Evolutionary conservation across 2,329 filamentous ascomycete genomes (phyloP).

Genomic region (Gyromitra esculenta): DNA sequence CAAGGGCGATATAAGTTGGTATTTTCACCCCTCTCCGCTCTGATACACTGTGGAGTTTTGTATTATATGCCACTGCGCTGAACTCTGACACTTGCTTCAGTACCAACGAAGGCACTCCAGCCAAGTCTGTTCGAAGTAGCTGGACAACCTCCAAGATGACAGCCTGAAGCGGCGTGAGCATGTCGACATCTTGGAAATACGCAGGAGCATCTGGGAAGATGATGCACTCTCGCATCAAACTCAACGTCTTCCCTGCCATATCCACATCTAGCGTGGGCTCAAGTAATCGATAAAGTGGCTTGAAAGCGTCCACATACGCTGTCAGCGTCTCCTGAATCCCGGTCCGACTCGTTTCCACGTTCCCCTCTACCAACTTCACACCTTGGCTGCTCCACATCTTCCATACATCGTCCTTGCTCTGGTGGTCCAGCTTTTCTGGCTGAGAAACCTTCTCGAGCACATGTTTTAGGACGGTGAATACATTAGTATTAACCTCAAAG

Average conservation of each 20-base stretch:
- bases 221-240: constrained; percentile 75
- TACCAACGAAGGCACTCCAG: constrained; percentile 73
- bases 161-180: constrained; percentile 76
- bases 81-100: constrained; percentile 76
- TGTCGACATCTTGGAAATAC: constrained; percentile 78
- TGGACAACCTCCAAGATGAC: constrained; percentile 75
- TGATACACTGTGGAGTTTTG: constrained; percentile 52
- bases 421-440: constrained; percentile 62
- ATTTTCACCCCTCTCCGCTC: constrained; percentile 60
- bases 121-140: constrained; percentile 72
- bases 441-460: constrained; percentile 66
- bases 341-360: constrained; percentile 63
- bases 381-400: constrained; percentile 69
- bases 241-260: constrained; percentile 74
- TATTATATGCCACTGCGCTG: constrained; percentile 73
- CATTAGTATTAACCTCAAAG: constrained; percentile 76
- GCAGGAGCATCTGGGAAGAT: constrained; percentile 73
- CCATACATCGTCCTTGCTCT: constrained; percentile 72
- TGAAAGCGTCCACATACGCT: constrained; percentile 80
- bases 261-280: constrained; percentile 71
- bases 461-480: constrained; percentile 73
- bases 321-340: constrained; percentile 84
- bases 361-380: constrained; percentile 56
- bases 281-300: constrained; percentile 81
- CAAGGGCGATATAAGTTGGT: constrained; percentile 88